Base-by-base conservation (phyloP, 495 filamentous ascomycete species). In the Cairneyella variabilis region DNA sequence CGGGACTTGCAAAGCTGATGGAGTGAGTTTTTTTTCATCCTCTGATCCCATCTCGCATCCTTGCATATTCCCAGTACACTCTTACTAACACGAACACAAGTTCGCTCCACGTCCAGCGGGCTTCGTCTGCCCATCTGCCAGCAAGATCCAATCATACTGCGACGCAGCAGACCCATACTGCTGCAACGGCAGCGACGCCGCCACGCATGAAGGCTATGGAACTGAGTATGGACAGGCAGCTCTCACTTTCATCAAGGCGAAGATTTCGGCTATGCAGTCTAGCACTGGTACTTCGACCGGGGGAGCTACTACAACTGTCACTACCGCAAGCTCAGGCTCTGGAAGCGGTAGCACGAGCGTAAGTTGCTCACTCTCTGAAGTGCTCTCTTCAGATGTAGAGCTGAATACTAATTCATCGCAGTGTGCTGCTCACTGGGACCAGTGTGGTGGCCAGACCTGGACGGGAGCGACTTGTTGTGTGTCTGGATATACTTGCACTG, bases 131-230 rank as follows among this genome's bases (percentile, higher is more conserved):
- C 72, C 77, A 7, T 66, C 64, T 11, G 79, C 73, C 12, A 60
- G 53, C 56, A 80, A 75, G 63, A 76, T 85, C 48, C 64, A 83
- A 65, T 78, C 71, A 10, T 85, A 84, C 71, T 85, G 82, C 64
- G 81, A 85, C 65, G 61, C 75, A 21, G 54, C 77, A 4, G 82
- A 85, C 64, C 82, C 81, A 9, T 83, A 82, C 65, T 85, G 81
- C 72, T 83, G 79, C 70, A 82, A 75, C 41, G 81, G 82, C 47
- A 83, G 66, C 64, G 67, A 83, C 57, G 71, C 70, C 5, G 70
- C 71, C 49, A 73, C 73, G 5, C 82, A 84, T 63, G 73, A 83
- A 63, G 72, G 75, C 10, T 85, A 85, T 55, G 79, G 75, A 28
- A 64, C 61, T 46, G 74, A 79, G 59, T 85, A 85, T 62, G 81